Percentiles rank a stretch among this genome's conserved stretches.
phyloP scores from a whole-genome alignment of 805 yeast species.

The Candida easanensis region DNA sequence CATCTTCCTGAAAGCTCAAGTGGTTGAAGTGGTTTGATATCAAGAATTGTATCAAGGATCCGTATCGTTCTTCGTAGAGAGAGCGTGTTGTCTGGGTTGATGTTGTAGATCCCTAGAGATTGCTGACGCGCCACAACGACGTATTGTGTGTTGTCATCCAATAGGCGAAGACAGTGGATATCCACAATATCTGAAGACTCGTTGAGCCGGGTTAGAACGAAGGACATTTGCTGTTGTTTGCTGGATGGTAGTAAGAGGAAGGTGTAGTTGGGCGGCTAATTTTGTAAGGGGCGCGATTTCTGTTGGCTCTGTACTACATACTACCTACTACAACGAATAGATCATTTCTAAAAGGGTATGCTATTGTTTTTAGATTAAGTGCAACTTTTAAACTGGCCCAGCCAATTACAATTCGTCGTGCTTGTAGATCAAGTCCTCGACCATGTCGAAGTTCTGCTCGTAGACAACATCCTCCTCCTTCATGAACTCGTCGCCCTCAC shows the following conservation, averaged over 20 bases:
- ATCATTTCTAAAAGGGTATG: no score
- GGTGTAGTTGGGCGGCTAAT: no score
- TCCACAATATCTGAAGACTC: constrained; percentile 12
- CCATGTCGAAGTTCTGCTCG: neutral
- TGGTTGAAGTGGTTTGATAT: constrained; percentile 12
- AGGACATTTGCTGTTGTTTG: constrained; percentile 6
- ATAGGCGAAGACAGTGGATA: constrained; percentile 4
- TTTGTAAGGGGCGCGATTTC: no score
- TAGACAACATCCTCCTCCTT: neutral
- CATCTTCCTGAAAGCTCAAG: constrained; percentile 10
- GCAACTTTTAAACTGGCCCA: no score
- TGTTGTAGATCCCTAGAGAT: constrained; percentile 14
- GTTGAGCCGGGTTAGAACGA: constrained; percentile 13
- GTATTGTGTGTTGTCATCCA: constrained; percentile 3
- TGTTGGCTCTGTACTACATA: no score
- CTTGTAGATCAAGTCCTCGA: neutral
- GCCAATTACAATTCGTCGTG: constrained; percentile 1
- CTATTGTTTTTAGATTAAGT: no score
- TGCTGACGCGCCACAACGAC: constrained; percentile 18
- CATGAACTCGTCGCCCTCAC: constrained; percentile 2
- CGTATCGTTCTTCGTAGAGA: constrained; percentile 12
- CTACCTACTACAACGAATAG: no score
- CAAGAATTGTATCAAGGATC: constrained; percentile 18
- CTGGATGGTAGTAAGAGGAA: no score
- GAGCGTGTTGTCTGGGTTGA: neutral